Base-by-base conservation (phyloP, 176 grass and related monocot species). In the Carex cristatella region DNA sequence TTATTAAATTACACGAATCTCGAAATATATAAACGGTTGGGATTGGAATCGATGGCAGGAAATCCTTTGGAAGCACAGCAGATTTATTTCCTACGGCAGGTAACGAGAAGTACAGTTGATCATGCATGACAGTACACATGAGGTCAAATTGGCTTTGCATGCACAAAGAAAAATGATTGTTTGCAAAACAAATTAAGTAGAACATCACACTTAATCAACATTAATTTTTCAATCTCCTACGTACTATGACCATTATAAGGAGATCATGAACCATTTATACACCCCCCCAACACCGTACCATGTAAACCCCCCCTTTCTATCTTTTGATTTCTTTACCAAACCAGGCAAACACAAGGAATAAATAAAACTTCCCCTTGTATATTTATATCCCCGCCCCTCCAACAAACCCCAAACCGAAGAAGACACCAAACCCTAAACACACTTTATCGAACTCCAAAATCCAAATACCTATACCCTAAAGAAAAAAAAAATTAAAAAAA, bases 321-420 rank as follows among this genome's bases (percentile, higher is more conserved):
- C 46, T 63, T 63, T 57, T 79, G 57, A 58, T 79, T 77, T 86
- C 84, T 77, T 65, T 62, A 58, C 30, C 62, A 79, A 79, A 19
- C 85, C 62, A 64, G 61, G 27, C 63, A 94, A 84, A 46, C 86
- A 90, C 75, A 83, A 87, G 66, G 88, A 90, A 89, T 77, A 72
- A 79, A 89, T 95, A 95, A 95, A 95, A 92, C 56, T 79, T 66
- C 72, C 88, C 93, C 87, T 89, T 83, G 72, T 69, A 62, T 85
- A 72, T 63, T 81, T 68, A 72, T 63, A 86, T 68, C 14, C 54
- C 71, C 69, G 58, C 15, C 62, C 38, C 73, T 54, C 85, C 85
- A 49, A 35, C 61, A 70, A 78, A 81, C 85, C 76, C 71, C 85
- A 81, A 61, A 55, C 57, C 85, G 51, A 86, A 58, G 30, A 74